Conservation (phyloP, 108 stramenopile genomes). For the Cyclotella kingstonii region DNA sequence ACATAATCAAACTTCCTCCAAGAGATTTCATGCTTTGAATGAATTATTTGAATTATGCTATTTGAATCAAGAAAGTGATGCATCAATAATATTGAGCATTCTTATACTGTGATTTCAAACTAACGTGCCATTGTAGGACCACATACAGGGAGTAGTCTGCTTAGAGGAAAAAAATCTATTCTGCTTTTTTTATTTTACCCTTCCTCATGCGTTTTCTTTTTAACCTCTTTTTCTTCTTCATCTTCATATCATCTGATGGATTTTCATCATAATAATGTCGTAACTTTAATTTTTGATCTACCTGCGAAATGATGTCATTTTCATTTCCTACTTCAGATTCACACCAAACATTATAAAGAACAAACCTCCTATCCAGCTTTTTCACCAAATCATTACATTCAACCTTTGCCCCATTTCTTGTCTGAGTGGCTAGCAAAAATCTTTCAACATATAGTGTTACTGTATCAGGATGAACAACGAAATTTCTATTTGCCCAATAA, state of each 20-base stretch:
- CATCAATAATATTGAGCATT: too few species aligned
- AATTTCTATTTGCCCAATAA: neutral
- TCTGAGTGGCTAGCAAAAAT: neutral
- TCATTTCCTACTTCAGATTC: neutral
- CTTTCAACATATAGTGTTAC: conserved; percentile 1
- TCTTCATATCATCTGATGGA: neutral
- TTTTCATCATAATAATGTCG: neutral
- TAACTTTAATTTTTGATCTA: neutral
- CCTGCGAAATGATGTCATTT: neutral
- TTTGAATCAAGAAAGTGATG: too few species aligned
- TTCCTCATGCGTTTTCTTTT: neutral
- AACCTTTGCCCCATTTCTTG: neutral
- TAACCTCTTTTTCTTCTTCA: neutral
- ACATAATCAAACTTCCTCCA: too few species aligned
- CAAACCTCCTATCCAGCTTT: neutral
- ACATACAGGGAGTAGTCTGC: too few species aligned
- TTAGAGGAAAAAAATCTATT: too few species aligned
- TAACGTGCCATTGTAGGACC: too few species aligned
- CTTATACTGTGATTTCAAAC: too few species aligned
- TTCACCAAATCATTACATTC: conserved; percentile 2
- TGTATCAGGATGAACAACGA: conserved; percentile 2
- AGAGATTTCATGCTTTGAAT: too few species aligned
- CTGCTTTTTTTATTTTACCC: too few species aligned
- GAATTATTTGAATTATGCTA: too few species aligned
- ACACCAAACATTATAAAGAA: conserved; percentile 34